Base-by-base conservation (phyloP, 2,329 filamentous ascomycete genomes). In the Thermoascus crustaceus region DNA sequence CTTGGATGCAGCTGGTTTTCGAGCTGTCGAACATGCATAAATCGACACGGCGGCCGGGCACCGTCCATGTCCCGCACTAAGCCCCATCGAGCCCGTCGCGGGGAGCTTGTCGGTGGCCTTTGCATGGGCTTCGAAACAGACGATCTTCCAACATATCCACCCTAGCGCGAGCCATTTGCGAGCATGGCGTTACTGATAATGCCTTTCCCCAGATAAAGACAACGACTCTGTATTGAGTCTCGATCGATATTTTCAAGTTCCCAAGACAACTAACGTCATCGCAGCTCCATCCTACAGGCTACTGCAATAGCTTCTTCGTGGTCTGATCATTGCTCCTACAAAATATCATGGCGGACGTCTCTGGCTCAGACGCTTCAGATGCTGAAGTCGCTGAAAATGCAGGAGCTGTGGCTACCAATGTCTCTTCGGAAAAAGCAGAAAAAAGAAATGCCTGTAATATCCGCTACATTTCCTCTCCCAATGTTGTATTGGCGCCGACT, bases 401-500 rank as follows among this genome's bases (percentile, higher is more conserved):
- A 20, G 31, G 37, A 17, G 9, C 37, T 11, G 26, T 29, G 10
- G 11, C 25, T n/a, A 5, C 41, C 23, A 32, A 39, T 22, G 16
- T 21, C 13, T 20, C 23, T 17, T 26, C 34, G 25, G 33, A 41
- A 20, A 49, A 45, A 20, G 30, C 46, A 29, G 49, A 41, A 24
- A 61, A 61, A 44, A 51, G 57, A 52, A 55, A 62, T 44, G 59
- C 59, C 25, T 62, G 58, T 61, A 54, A 47, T 39, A 26, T 26
- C 11, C 10, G 16, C 18, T 11, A 11, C 7, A 21, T 17, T 18
- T 19, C 22, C n/a, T 5, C 4, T 21, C 13, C 17, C 32, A 11
- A 30, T 34, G 18, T 11, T 11, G 11, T 16, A 26, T 7, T 34
- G 18, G 13, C 21, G 19, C 21, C 22, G 24, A 21, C 32, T 29